Base-by-base conservation (phyloP, 202 grass and related monocot species). In the Tripidium arundinaceum region DNA sequence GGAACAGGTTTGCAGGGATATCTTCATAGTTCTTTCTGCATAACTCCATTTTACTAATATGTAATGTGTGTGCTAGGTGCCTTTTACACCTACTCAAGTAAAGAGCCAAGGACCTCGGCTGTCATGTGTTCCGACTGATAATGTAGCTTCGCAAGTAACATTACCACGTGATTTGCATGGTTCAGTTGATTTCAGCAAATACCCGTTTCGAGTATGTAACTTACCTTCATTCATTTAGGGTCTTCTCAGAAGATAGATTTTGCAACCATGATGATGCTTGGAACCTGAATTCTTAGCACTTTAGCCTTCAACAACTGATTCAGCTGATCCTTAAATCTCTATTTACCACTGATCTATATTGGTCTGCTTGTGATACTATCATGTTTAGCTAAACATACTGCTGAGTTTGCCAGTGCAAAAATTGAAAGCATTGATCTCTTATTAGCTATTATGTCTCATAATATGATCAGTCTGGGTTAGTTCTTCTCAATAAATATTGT, bases 151-250 rank as follows among this genome's bases (percentile, higher is more conserved):
- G 13, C 91, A 94, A 94, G 72, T 98, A 87, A 85, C 78, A 79
- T 85, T 98, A 72, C 90, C 87, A 65, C 85, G 90, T 65, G 86
- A 98, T 88, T 80, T 89, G 83, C 76, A 89, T 65, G 94, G 91
- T 82, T 89, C 81, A 70, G 73, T 94, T 83, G 94, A 98, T 72
- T 98, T 94, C 88, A 92, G 78, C 72, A 94, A 91, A 90, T 98
- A 98, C 82, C 91, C 94, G 27, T 89, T 94, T 87, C 91, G 84
- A 83, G 94, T 98, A 89, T 79, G 86, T 90, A 52, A 83, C 49
- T 77, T 46, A 83, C 29, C 64, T 60, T 64, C 18, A 31, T 81
- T 54, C 10, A n/a, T 85, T 66, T 86, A 11, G 60, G 13, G 67
- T 75, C 43, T 72, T 78, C 68, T 76, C 28, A 25, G n/a, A 65